Conservation (phyloP, 129 eudicot genomes). For the Logfia minima region DNA sequence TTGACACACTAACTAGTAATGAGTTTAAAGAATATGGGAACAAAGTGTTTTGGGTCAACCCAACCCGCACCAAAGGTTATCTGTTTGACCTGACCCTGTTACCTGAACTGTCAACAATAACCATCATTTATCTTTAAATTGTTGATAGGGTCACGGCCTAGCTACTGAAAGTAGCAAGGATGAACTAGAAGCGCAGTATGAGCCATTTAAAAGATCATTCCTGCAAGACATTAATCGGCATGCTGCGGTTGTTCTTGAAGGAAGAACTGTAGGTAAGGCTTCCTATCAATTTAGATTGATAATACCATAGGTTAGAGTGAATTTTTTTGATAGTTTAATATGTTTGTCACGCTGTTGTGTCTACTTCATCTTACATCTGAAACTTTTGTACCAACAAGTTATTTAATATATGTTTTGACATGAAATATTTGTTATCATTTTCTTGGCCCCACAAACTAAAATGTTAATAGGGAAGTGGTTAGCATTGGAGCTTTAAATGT, state of each 20-base stretch:
- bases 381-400: background rate
- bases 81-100: background rate
- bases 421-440: background rate
- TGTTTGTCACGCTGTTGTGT: background rate
- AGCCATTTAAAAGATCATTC: constrained; percentile 69
- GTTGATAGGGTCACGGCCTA: constrained; percentile 79
- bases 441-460: background rate
- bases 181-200: constrained; percentile 71
- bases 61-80: background rate
- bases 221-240: constrained; percentile 88
- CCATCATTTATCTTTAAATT: constrained; percentile 3
- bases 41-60: constrained; percentile 7
- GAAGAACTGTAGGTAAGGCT: constrained; percentile 80
- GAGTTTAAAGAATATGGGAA: background rate
- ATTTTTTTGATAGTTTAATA: background rate
- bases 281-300: background rate
- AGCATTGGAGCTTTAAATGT: background rate
- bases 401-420: background rate
- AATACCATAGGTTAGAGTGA: background rate
- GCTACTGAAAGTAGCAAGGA: constrained; percentile 55
- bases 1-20: background rate
- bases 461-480: background rate
- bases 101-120: background rate
- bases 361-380: background rate
- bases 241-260: constrained; percentile 99